Percentiles rank a stretch among this genome's conserved stretches.
Conservation (phyloP, 305 asterid genomes). For the Lippia alba region DNA sequence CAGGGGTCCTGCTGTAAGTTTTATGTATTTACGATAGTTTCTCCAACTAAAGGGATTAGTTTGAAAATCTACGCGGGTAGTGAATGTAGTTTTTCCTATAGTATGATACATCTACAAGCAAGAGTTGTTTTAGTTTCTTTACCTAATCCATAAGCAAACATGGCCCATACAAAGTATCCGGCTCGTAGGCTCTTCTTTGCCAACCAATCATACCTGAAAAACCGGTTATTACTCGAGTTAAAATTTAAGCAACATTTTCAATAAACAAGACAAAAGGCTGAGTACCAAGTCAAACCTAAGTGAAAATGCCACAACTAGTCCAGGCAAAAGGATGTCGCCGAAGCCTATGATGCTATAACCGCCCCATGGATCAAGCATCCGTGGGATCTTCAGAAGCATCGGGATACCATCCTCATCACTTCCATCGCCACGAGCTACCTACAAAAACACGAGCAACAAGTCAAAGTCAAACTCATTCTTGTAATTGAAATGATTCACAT, state of each 20-base stretch:
- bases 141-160: constrained; percentile 95
- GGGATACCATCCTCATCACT: constrained; percentile 96
- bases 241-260: constrained; percentile 11
- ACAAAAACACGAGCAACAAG: constrained; percentile 24
- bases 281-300: constrained; percentile 62
- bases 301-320: constrained; percentile 84
- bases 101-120: neutral
- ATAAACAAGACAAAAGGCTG: constrained; percentile 8
- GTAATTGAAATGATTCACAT: constrained; percentile 11
- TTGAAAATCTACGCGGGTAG: no score
- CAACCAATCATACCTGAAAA: constrained; percentile 79
- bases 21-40: neutral
- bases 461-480: constrained; percentile 16
- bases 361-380: constrained; percentile 98
- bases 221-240: no score
- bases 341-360: constrained; percentile 96
- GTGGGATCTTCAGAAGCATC: constrained; percentile 93
- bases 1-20: neutral
- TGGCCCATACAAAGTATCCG: constrained; percentile 93
- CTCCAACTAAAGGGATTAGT: no score
- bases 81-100: no score
- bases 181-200: constrained; percentile 69
- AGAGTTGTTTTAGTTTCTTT: constrained; percentile 1
- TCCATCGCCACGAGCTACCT: constrained; percentile 97
- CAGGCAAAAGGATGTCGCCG: constrained; percentile 94